phyloP scores from a whole-genome alignment of 495 filamentous ascomycete species.

The Penicillium coprophilum region DNA sequence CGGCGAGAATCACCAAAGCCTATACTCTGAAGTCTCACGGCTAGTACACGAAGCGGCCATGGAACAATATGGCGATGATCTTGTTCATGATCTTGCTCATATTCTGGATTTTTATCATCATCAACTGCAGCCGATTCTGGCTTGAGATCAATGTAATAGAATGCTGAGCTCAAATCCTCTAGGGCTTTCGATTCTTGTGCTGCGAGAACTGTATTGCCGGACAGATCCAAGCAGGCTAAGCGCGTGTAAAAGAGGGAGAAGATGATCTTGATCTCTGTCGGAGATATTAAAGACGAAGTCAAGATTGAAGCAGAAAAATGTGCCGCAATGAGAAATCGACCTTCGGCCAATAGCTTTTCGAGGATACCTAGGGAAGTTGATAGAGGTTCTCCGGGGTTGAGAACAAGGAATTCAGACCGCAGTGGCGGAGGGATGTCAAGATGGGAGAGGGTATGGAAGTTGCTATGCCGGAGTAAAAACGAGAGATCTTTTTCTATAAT shows the following conservation, averaged over 20 bases:
- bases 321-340: constrained; percentile 62
- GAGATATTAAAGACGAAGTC: constrained; percentile 47
- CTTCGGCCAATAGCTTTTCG: constrained; percentile 69
- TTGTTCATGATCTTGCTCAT: constrained; percentile 32
- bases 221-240: constrained; percentile 76
- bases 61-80: constrained; percentile 63
- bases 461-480: constrained; percentile 72
- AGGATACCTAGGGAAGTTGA: constrained; percentile 44
- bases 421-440: constrained; percentile 66
- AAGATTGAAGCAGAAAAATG: constrained; percentile 43
- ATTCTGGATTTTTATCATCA: constrained; percentile 40
- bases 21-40: constrained; percentile 78
- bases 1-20: constrained; percentile 80
- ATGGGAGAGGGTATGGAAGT: constrained; percentile 76
- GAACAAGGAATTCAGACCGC: constrained; percentile 44
- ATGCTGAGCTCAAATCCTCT: constrained; percentile 70
- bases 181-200: constrained; percentile 83
- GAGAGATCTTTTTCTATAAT: constrained; percentile 66
- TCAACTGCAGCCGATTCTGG: constrained; percentile 20
- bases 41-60: constrained; percentile 82
- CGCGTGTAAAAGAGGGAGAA: constrained; percentile 80
- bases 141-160: constrained; percentile 59
- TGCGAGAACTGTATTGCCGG: constrained; percentile 67
- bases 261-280: constrained; percentile 60
- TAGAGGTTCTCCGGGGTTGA: constrained; percentile 39